Base-by-base conservation (phyloP, 2,329 filamentous ascomycete species). In the Neofusicoccum laricinum region DNA sequence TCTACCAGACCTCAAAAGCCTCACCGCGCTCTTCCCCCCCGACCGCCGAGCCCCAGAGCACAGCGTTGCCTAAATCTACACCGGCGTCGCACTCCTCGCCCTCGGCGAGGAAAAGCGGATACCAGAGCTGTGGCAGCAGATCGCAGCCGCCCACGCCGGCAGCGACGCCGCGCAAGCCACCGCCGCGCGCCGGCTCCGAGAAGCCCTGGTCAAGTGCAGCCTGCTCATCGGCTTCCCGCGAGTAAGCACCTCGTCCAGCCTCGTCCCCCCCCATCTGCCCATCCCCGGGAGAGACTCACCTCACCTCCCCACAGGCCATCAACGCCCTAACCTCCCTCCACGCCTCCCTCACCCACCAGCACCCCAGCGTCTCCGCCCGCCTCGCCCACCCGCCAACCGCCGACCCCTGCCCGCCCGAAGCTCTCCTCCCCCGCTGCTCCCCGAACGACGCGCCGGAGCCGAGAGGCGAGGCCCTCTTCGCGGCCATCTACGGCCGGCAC, bases 381-480 rank as follows among this genome's bases (percentile, higher is more conserved):
- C 25, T 30, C 25, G 25, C 5, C 1, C 25, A 30, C 25, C 7
- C 25, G 25, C 25, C 25, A 6, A 30, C 25, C 25, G 1, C 25
- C 7, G 25, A 4, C 7, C 25, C 25, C 25, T 7, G 25, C 25
- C 25, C 25, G 25, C 25, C 50, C 32, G n/a, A n/a, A 21, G 8
- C 49, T 12, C 32, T 15, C 21, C 32, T n/a, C 10, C 25, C 17
- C 34, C 5, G 10, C 12, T n/a, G 4, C 21, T 14, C 19, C 19
- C 14, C 19, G 14, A 38, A 12, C 2, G n/a, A n/a, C n/a, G n/a
- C 19, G 34, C 32, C 19, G 1, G 25, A 43, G 46, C 12, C 15
- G 14, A 45, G 45, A 30, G 65, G 65, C 15, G 55, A 64, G 14
- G 50, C 50, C 30, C 63, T 67, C 50, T 67, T 67, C 59, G 17